Percentiles rank a stretch among this genome's conserved stretches.
These are phyloP conservation scores for Cladosporium sp. DNA, from an alignment of 2,329 filamentous ascomycete genomes.

Conservation along the genomic window DNA sequence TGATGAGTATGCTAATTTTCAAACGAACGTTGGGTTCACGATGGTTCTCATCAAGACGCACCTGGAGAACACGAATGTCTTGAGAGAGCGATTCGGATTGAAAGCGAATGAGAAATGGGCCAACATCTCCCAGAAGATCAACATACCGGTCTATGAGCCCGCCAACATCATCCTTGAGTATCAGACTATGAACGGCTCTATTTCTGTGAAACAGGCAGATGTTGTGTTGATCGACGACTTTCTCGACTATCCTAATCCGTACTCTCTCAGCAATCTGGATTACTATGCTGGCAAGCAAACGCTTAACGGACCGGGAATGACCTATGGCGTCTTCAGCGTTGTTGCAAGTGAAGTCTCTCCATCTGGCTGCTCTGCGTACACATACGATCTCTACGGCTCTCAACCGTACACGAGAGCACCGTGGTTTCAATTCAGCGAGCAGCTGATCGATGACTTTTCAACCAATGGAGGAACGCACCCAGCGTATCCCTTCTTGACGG, in stretches of 20 bases:
- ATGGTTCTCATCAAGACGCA: conserved; percentile 58
- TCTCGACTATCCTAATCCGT: conserved; percentile 55
- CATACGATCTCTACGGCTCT: conserved; percentile 61
- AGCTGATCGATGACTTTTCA: conserved; percentile 57
- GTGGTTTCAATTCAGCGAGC: conserved; percentile 69
- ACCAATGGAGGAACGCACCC: conserved; percentile 64
- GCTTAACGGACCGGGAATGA: conserved; percentile 67
- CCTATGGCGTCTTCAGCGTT: conserved; percentile 65
- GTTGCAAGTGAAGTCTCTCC: conserved; percentile 62
- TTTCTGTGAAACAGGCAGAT: conserved; percentile 67
- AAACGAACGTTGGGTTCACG: conserved; percentile 65
- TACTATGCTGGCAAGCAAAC: conserved; percentile 69
- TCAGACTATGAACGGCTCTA: conserved; percentile 61
- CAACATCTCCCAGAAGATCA: conserved; percentile 53
- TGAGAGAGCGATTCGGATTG: conserved; percentile 54
- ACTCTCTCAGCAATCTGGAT: conserved; percentile 56
- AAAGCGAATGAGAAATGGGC: conserved; percentile 56
- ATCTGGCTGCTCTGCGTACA: conserved; percentile 65
- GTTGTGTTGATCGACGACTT: conserved; percentile 65
- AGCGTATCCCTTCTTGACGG: conserved; percentile 67
- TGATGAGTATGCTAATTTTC: conserved; percentile 62
- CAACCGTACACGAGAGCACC: conserved; percentile 62
- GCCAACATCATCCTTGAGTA: conserved; percentile 63
- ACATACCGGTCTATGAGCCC: conserved; percentile 48
- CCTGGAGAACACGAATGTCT: conserved; percentile 53